These are phyloP conservation scores for Globisporangium takayamanum DNA, from an alignment of 352 stramenopile species.

Conservation along the genomic window DNA sequence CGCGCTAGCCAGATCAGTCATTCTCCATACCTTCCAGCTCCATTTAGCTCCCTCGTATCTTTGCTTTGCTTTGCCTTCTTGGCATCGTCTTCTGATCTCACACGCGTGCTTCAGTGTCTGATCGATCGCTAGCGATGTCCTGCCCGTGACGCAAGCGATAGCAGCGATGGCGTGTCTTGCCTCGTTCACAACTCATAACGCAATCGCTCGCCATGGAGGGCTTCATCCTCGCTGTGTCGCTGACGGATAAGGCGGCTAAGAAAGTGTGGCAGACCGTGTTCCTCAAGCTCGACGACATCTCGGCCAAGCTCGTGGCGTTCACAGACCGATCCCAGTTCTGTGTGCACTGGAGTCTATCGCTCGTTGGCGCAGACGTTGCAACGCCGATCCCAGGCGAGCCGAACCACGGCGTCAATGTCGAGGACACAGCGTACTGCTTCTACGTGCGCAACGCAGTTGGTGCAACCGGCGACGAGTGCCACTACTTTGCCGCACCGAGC, in stretches of 20 bases:
- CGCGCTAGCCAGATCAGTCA: not conserved
- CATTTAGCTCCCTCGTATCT: not conserved
- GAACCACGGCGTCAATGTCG: conserved; percentile 38
- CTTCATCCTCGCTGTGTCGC: conserved; percentile 30
- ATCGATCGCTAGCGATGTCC: not conserved
- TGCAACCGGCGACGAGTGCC: conserved; percentile 22
- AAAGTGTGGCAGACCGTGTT: conserved; percentile 46
- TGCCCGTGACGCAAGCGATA: too few relatives aligned
- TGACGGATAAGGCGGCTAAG: conserved; percentile 21
- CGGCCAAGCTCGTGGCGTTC: conserved; percentile 52
- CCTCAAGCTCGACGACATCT: conserved; percentile 62
- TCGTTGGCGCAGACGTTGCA: conserved; percentile 45
- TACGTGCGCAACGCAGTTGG: conserved; percentile 39
- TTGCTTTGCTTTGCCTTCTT: not conserved
- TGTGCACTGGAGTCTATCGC: conserved; percentile 39
- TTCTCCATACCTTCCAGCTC: too few relatives aligned
- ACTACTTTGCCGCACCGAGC: conserved; percentile 35
- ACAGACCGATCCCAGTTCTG: conserved; percentile 38
- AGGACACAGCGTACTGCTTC: conserved; percentile 51
- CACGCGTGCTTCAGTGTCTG: not conserved
- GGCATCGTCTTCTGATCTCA: not conserved
- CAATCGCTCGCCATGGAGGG: conserved; percentile 31
- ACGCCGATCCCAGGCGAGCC: conserved; percentile 49
- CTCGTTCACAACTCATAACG: not conserved
- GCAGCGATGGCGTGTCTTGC: too few relatives aligned